Conservation (phyloP, 2,329 filamentous ascomycete genomes). For the Diaporthe citriasiana region DNA sequence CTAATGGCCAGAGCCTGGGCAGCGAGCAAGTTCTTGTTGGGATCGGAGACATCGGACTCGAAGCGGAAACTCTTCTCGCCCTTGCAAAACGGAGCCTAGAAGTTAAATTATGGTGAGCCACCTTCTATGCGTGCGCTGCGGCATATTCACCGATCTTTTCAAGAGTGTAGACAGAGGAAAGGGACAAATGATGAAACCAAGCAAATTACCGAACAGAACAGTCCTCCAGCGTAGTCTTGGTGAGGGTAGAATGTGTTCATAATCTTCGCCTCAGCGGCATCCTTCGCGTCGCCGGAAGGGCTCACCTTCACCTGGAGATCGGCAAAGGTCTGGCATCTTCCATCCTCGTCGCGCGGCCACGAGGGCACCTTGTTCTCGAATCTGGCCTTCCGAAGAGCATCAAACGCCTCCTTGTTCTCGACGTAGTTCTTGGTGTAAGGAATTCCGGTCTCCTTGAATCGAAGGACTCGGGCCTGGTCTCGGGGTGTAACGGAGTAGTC, state of each 20-base stretch:
- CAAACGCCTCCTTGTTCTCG: slow-evolving; percentile 4
- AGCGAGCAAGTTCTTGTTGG: not conserved
- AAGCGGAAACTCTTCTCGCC: not conserved
- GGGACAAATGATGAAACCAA: not conserved
- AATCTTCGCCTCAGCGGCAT: not conserved
- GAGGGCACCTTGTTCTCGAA: not conserved
- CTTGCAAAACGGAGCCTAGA: slow-evolving; percentile 8
- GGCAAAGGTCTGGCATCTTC: not conserved
- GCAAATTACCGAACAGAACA: slow-evolving; percentile 9
- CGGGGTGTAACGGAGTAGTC: not conserved
- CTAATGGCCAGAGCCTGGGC: not conserved
- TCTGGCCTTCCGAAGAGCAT: slow-evolving; percentile 4
- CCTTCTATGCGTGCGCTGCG: not conserved
- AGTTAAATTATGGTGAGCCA: not conserved
- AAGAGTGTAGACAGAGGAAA: too few relatives aligned
- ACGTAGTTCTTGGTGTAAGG: slow-evolving; percentile 9
- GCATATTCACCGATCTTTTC: too few relatives aligned
- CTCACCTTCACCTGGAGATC: not conserved
- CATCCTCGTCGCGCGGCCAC: slow-evolving; percentile 1
- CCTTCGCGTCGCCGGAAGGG: not conserved
- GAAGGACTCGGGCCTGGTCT: not conserved
- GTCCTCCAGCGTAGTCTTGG: not conserved
- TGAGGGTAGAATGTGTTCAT: slow-evolving; percentile 20
- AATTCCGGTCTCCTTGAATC: not conserved
- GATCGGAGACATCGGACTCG: not conserved